Evolutionary conservation across 2,329 filamentous ascomycete species (phyloP).

Genomic region (Colletotrichum destructivum): DNA sequence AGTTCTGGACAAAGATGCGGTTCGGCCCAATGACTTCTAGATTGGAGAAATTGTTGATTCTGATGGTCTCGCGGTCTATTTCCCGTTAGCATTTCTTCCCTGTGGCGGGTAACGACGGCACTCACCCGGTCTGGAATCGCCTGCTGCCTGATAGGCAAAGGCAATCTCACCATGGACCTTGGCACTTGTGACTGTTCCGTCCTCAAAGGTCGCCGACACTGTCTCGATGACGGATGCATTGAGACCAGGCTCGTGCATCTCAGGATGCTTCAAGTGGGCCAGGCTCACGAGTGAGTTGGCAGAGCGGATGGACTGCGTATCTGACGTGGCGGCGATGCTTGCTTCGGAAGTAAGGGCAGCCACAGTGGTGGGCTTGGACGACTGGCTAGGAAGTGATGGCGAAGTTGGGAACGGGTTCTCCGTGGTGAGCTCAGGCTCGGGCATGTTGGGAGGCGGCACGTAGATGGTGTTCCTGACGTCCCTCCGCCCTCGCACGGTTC

Average conservation of each 20-base stretch:
- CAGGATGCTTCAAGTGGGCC: conserved; percentile 82
- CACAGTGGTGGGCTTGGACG: conserved; percentile 62
- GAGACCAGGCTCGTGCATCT: conserved; percentile 83
- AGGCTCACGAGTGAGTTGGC: conserved; percentile 83
- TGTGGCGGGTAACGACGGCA: conserved; percentile 40
- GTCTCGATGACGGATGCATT: conserved; percentile 94
- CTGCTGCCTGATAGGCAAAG: conserved; percentile 79
- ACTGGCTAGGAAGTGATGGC: conserved; percentile 55
- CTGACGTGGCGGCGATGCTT: conserved; percentile 74
- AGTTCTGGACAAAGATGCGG: conserved; percentile 86
- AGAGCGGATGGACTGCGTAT: conserved; percentile 93
- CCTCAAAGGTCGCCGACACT: conserved; percentile 87
- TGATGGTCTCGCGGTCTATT: conserved; percentile 76
- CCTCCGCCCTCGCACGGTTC: conserved; percentile 88
- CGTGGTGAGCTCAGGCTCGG: conserved; percentile 55
- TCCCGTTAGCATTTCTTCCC: conserved; percentile 15
- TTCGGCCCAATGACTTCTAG: conserved; percentile 96
- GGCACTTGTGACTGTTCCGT: conserved; percentile 78
- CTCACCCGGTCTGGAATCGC: conserved; percentile 59
- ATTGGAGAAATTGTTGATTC: conserved; percentile 88
- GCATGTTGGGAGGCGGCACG: conserved; percentile 66
- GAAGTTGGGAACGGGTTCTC: conserved; percentile 53
- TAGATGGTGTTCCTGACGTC: conserved; percentile 95
- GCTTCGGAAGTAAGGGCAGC: conserved; percentile 75
- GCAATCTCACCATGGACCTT: conserved; percentile 91